Evolutionary conservation across 1,139 yeast species (phyloP).

Genomic region (Geotrichum cucujoidarum): DNA sequence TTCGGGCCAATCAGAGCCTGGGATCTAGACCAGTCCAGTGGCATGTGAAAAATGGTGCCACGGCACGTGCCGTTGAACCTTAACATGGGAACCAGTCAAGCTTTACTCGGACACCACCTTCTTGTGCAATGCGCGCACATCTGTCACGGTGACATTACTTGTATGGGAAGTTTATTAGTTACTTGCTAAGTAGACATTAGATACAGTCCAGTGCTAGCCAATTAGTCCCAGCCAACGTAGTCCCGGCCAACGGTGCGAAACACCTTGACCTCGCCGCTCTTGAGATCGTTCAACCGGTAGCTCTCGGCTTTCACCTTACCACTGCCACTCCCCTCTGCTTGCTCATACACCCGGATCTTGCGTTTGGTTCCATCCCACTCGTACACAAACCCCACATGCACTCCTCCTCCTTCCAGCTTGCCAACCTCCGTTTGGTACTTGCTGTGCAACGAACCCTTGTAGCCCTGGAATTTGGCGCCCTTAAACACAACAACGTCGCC

Average conservation of each 20-base stretch:
- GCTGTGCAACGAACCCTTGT: slow-evolving; percentile 51
- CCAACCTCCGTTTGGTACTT: slow-evolving; percentile 49
- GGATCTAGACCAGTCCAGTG: no score
- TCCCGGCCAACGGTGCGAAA: slow-evolving; percentile 66
- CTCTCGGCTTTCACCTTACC: slow-evolving; percentile 52
- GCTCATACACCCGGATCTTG: slow-evolving; percentile 69
- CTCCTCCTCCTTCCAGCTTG: slow-evolving; percentile 27
- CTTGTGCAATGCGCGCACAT: neutral
- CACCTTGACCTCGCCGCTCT: slow-evolving; percentile 71
- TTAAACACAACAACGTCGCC: slow-evolving; percentile 81
- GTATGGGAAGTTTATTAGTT: no score
- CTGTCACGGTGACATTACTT: neutral
- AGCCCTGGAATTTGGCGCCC: slow-evolving; percentile 68
- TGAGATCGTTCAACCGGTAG: slow-evolving; percentile 67
- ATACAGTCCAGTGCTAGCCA: no score
- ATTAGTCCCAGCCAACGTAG: slow-evolving; percentile 55
- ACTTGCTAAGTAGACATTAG: no score
- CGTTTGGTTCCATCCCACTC: slow-evolving; percentile 73
- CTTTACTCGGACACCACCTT: no score
- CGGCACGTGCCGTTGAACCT: no score
- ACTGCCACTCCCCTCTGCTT: slow-evolving; percentile 43
- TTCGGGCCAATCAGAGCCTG: neutral
- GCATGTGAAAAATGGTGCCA: no score
- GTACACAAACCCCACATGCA: slow-evolving; percentile 45
- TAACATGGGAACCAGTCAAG: no score